Evolutionary conservation across 768 basidiomycete genomes (phyloP), one percentile per base, ranked within the genome.

Genomic region (Mrakia hoshinonis): DNA sequence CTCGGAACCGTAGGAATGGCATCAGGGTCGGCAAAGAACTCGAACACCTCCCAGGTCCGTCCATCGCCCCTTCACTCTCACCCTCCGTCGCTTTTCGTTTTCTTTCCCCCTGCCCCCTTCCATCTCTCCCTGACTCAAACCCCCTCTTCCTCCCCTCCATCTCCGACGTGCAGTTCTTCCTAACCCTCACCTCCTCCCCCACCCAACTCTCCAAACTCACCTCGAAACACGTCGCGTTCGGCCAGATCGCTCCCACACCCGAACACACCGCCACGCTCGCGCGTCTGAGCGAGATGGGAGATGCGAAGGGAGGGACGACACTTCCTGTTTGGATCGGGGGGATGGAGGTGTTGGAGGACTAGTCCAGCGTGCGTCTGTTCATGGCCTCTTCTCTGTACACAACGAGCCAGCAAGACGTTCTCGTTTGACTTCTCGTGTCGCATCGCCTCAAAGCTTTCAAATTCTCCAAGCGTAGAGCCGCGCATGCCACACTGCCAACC

Each of bases 1-100:
- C 79, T 79, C 49, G 84, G 84, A 0, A 81, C 83, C 1, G 77
- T 86, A 26, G 83, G 82, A 0, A 85, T 85, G 84, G 84, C 84
- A 3, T 84, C 83, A 75, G 46, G 47, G 49, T 82, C 83, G 36
- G 83, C 83, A 29, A 82, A 84, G 76, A 82, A 83, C 71, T 82
- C 81, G 51, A 75, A 76, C 48, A 63, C 72, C 4, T 67, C 65
- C 7, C 72, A 73, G 29, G 72, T 73, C 24, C 22, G 61, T 67
- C 63, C 31, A 5, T 34, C 75, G 55, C 73, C n/a, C 75, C 74
- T 22, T 74, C 75, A 1, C 74, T 74, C 12, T 74, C 76, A 38
- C 73, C 75, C 24, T 73, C 63, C 65, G 38, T 69, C 24, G 22
- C 49, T 38, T 55, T 52, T 29, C 67, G 11, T 5, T 20, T 6